Evolutionary conservation across 2,329 filamentous ascomycete genomes (phyloP), one percentile per base, ranked within the genome.

Genomic region (Aspergillus nomiae): DNA sequence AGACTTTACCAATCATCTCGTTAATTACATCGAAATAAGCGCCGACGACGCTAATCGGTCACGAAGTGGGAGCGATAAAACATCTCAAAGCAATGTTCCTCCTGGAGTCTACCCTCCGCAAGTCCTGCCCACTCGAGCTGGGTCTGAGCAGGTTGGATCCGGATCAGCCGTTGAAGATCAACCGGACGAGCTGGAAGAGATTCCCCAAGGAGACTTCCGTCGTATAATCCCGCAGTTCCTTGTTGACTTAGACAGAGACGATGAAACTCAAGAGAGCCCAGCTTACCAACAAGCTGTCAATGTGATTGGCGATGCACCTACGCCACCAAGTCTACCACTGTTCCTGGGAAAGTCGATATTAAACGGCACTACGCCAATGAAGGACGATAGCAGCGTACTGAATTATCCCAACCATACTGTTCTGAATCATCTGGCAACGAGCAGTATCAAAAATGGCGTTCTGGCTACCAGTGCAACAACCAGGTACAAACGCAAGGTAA

Each of bases 381-480:
- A 98, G 82, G 95, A 99, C 76, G 95, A 99, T 79, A 97, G 94
- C 78, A 97, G 94, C 79, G 95, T 99, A 65, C 82, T 99, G 67
- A 95, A 92, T 69, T 94, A 97, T 86, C 95, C 95, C 16, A 99
- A 98, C 73, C 94, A 99, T 74, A 97, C 95, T 0, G 92, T 98
- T 36, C 82, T 99, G 66, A 99, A 99, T 70, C 95, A 99, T 77
- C 83, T 99, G 70, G 94, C 94, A 56, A 99, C 95, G 3, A 98
- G 94, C 78, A 97, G 94, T 77, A 99, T 99, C 78, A 97, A 97
- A 82, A 93, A 97, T 70, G 94, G 94, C 66, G 92, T 98, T 30
- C 84, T 99, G 67, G 95, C 95, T 38, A 96, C 96, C 7, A 97
- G 94, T 73, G 94, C 92, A 16, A 99, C 95, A 6, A 99, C 95